Conservation (phyloP, 2,329 filamentous ascomycete genomes). For the Huntiella omanensis region DNA sequence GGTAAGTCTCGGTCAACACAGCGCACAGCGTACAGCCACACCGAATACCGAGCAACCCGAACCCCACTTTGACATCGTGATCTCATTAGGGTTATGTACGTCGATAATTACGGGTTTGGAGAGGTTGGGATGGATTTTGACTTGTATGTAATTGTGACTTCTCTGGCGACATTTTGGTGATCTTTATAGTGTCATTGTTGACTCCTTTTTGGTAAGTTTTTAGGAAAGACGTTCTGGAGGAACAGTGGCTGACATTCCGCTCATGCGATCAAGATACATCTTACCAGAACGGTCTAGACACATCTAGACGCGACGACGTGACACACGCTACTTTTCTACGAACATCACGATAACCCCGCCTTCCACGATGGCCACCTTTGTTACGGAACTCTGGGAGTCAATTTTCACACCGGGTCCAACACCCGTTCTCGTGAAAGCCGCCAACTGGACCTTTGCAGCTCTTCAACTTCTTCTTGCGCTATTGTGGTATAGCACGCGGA, state of each 20-base stretch:
- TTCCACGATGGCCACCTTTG: slow-evolving; percentile 34
- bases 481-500: slow-evolving; percentile 66
- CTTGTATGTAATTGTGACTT: too few relatives aligned
- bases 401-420: slow-evolving; percentile 89
- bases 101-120: too few relatives aligned
- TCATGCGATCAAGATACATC: neutral
- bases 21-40: too few relatives aligned
- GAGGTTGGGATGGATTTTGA: too few relatives aligned
- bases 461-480: slow-evolving; percentile 61
- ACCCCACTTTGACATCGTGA: too few relatives aligned
- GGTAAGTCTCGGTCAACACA: too few relatives aligned
- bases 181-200: neutral
- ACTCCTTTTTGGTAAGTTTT: neutral
- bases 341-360: slow-evolving; percentile 7
- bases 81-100: too few relatives aligned
- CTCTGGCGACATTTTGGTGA: neutral
- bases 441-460: slow-evolving; percentile 72
- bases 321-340: neutral
- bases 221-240: neutral
- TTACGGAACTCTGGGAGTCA: slow-evolving; percentile 70
- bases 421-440: slow-evolving; percentile 69
- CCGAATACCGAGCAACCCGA: too few relatives aligned
- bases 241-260: neutral
- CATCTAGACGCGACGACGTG: neutral
- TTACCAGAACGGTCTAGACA: neutral